These are phyloP conservation scores for Clitopilus passeckerianus DNA, from an alignment of 768 basidiomycete genomes.

Conservation along the genomic window DNA sequence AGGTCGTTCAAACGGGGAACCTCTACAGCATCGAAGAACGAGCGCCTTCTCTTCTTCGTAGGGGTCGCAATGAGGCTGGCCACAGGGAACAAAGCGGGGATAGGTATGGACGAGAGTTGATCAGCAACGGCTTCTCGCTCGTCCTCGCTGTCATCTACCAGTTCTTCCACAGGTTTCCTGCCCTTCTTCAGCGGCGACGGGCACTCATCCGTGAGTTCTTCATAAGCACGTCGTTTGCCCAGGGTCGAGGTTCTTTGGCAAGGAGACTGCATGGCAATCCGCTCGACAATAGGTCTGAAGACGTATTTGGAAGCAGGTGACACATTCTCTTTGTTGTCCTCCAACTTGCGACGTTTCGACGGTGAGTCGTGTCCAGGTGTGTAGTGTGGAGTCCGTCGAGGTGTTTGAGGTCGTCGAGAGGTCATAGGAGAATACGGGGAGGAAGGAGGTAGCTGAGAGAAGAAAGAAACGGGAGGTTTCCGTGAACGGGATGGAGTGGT, in stretches of 20 bases:
- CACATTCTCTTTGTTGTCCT: conserved; percentile 57
- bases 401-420: conserved; percentile 21
- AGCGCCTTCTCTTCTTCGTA: conserved; percentile 37
- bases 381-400: conserved; percentile 18
- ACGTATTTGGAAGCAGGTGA: conserved; percentile 28
- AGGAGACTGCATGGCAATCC: conserved; percentile 35
- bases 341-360: conserved; percentile 31
- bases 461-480: conserved; percentile 12
- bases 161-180: conserved; percentile 10
- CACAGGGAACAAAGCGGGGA: background rate
- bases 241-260: conserved; percentile 17
- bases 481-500: conserved; percentile 18
- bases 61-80: background rate
- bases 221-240: conserved; percentile 41
- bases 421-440: conserved; percentile 20
- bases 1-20: background rate
- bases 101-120: conserved; percentile 6
- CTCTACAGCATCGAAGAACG: conserved; percentile 19
- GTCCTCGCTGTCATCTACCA: conserved; percentile 24
- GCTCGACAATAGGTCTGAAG: conserved; percentile 38
- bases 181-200: conserved; percentile 16
- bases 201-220: conserved; percentile 25
- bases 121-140: conserved; percentile 17
- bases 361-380: conserved; percentile 14
- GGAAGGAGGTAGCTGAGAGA: conserved; percentile 14